Evolutionary conservation across 2,329 filamentous ascomycete genomes (phyloP), one percentile per base, ranked within the genome.

Genomic region (Cladosporium velox): DNA sequence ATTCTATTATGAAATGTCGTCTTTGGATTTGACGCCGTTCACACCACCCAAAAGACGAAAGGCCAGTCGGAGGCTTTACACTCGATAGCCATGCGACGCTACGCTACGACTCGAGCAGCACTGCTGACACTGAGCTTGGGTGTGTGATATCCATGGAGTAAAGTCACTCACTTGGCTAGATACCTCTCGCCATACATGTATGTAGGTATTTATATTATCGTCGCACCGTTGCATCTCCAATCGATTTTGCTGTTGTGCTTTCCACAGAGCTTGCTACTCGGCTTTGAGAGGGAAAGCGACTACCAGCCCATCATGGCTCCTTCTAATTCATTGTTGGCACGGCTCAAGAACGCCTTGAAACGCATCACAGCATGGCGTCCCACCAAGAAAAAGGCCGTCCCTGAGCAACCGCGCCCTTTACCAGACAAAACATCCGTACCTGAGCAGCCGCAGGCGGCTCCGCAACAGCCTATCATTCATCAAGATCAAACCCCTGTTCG

Each of bases 361-460:
- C 63, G 54, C 10, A 34, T 59, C 18, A 30, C 63, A 44, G 30
- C 44, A 59, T 44, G 51, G 51, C 34, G 49, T 41, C 30, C 52
- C 28, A 26, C 18, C 38, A 65, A 51, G 7, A 60, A 51, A 26
- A 21, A 18, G 6, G 15, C 41, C 24, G 34, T 32, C 10, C 21
- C 63, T 38, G 18, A 51, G 44, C 4, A 65, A 30, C 11, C 41
- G 6, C 26, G 12, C 51, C 26, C 41, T 24, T n/a, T n/a, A 38
- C 32, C 55, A 10, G 58, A 51, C 32, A 52, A 65, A 47, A 32
- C 24, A 59, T 24, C 63, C 30, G 32, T 32, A 52, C 55, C 55
- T 65, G 44, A 59, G 63, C 41, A 54, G 55, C 63, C 55, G 54
- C 54, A 59, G 47, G 63, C 41, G 55, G 63, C 34, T 34, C 11